Base-by-base conservation (phyloP, 2,329 filamentous ascomycete species). In the Amauroascus verrucosus region DNA sequence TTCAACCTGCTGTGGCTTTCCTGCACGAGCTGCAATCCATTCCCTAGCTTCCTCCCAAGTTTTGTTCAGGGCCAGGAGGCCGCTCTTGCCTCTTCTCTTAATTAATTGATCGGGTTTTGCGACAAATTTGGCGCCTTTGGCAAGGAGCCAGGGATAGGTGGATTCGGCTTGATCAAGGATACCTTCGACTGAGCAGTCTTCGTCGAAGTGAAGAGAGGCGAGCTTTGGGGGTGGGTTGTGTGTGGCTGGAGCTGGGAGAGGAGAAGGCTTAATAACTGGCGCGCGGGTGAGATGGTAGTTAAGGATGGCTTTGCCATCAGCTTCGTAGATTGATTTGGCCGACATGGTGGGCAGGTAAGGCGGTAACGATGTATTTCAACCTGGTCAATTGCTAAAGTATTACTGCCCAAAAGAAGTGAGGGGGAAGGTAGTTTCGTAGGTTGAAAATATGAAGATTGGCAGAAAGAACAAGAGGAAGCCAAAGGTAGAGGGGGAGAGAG, bases 281-380 rank as follows among this genome's bases (percentile, higher is more conserved):
- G 93, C 88, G 71, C 93, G 86, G 66, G 93, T 97, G 76, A 98
- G 89, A 81, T 97, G 93, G 82, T 97, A 98, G 86, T 96, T 97
- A 82, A 98, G 82, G 79, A 98, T 97, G 82, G 93, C 93, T 86
- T 98, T 98, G 83, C 93, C 93, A 79, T 98, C 93, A 80, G 91
- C 91, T 81, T 98, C 93, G 80, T 86, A 77, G 71, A 98, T 97
- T 63, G 91, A 86, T 79, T 98, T 98, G 75, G 93, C 88, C 72
- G 88, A 89, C 88, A 94, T 94, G 67, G 67, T 80, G 73, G 41
- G 7, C 16, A 24, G 32, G n/a, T 9, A 43, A 40, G 37, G n/a
- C 6, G 38, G 18, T 22, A 18, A 24, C 3, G 16, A n/a, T 6
- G 38, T 41, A 13, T 6, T 22, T 22, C 33, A n/a, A n/a, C 3